These are phyloP conservation scores for Botryosphaeria dothidea DNA, from an alignment of 2,329 filamentous ascomycete genomes.

Conservation along the genomic window DNA sequence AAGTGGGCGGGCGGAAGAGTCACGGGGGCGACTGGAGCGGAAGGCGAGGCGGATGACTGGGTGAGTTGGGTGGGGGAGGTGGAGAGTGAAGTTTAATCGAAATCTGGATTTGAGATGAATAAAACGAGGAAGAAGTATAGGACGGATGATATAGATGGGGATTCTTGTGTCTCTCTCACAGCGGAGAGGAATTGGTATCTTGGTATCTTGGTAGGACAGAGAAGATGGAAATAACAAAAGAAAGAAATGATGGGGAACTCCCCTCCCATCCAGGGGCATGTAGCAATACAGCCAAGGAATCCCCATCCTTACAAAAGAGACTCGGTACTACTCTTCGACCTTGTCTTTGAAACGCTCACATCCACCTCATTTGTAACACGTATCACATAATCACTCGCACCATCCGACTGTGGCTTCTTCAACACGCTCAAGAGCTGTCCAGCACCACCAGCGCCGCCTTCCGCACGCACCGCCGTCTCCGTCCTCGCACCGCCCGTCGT, in stretches of 20 bases:
- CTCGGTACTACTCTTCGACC: not conserved
- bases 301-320: not conserved
- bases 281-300: not conserved
- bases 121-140: no score
- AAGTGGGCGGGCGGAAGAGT: not conserved
- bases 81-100: conserved; percentile 10
- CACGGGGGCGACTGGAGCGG: not conserved
- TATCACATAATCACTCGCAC: not conserved
- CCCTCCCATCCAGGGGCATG: not conserved
- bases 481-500: not conserved
- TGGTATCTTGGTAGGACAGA: not conserved
- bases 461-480: not conserved
- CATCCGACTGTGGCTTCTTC: not conserved
- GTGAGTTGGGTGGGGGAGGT: conserved; percentile 15
- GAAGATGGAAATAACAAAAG: not conserved
- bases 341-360: not conserved
- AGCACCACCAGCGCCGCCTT: not conserved
- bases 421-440: not conserved
- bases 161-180: no score
- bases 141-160: no score
- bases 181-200: not conserved
- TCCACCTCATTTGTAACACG: not conserved
- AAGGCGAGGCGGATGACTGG: not conserved
- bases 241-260: not conserved
- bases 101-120: not conserved